A percentile compares a stretch with the other conserved stretches of the same genome.
Evolutionary conservation across 257 asterid genomes (phyloP).

Genomic region (Oldenlandia corymbosa): DNA sequence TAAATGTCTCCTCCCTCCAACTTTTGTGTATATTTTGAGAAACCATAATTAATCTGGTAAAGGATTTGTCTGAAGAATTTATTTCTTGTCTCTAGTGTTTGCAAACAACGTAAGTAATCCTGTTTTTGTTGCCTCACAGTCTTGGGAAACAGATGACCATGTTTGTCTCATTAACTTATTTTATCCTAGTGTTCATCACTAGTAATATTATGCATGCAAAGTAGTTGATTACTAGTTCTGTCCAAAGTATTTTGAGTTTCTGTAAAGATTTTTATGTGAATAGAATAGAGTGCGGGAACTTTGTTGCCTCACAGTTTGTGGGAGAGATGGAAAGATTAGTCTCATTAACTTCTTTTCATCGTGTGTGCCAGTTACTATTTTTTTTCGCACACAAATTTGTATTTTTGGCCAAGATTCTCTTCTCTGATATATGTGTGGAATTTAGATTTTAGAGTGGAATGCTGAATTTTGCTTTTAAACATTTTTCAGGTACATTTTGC

Average conservation of each 20-base stretch:
- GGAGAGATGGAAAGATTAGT: no score
- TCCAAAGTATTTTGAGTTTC: not conserved
- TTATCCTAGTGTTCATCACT: not conserved
- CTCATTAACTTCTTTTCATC: no score
- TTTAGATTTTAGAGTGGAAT: no score
- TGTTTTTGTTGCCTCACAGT: conserved; percentile 2
- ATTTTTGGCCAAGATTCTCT: no score
- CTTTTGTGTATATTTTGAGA: not conserved
- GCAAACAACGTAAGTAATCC: no score
- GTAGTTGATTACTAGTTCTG: not conserved
- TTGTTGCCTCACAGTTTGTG: no score
- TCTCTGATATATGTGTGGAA: no score
- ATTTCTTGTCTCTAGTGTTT: no score
- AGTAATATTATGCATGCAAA: not conserved
- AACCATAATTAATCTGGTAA: not conserved
- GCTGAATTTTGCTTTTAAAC: no score
- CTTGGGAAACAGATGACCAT: not conserved
- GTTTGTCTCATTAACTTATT: not conserved
- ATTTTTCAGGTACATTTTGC: conserved; percentile 62
- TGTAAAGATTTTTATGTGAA: not conserved
- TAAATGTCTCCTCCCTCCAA: not conserved
- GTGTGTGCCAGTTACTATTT: no score
- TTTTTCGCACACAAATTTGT: no score
- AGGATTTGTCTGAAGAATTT: not conserved
- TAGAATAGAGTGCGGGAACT: not conserved